Conservation (phyloP, 495 filamentous ascomycete genomes). For the Xylaria telfairii region DNA sequence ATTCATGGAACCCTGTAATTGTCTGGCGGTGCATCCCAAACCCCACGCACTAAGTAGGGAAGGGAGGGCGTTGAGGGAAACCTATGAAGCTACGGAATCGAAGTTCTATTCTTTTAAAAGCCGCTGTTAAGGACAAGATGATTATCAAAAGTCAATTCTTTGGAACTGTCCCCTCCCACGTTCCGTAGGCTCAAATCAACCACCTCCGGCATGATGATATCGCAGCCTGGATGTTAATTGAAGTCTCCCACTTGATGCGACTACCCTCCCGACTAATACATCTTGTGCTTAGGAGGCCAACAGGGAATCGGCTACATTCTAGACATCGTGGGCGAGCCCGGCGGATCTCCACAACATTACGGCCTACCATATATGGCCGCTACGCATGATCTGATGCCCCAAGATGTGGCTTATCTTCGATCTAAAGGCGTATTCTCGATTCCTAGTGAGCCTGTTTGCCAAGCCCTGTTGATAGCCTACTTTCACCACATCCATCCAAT, state of each 20-base stretch:
- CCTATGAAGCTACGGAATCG: not conserved
- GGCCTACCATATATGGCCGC: not conserved
- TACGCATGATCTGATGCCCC: not conserved
- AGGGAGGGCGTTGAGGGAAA: not conserved
- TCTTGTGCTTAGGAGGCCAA: not conserved
- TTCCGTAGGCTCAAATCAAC: not conserved
- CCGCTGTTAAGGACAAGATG: not conserved
- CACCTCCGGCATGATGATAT: not conserved
- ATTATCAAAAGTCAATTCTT: not conserved
- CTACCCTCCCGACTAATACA: not conserved
- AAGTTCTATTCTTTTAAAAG: not conserved
- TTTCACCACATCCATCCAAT: slow-evolving; percentile 50
- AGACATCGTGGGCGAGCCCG: not conserved
- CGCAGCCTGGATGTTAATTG: not conserved
- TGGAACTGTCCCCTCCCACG: not conserved
- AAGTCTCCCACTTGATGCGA: not conserved
- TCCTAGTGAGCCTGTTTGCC: slow-evolving; percentile 2
- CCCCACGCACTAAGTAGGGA: not conserved
- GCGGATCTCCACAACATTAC: not conserved
- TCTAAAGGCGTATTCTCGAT: not conserved
- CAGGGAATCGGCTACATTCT: slow-evolving; percentile 14
- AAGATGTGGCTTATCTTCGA: slow-evolving; percentile 11
- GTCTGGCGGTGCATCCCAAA: not conserved
- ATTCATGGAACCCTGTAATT: not conserved
- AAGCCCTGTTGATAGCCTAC: slow-evolving; percentile 4